Base-by-base conservation (phyloP, 2,329 filamentous ascomycete species). In the Penicillium sp. region DNA sequence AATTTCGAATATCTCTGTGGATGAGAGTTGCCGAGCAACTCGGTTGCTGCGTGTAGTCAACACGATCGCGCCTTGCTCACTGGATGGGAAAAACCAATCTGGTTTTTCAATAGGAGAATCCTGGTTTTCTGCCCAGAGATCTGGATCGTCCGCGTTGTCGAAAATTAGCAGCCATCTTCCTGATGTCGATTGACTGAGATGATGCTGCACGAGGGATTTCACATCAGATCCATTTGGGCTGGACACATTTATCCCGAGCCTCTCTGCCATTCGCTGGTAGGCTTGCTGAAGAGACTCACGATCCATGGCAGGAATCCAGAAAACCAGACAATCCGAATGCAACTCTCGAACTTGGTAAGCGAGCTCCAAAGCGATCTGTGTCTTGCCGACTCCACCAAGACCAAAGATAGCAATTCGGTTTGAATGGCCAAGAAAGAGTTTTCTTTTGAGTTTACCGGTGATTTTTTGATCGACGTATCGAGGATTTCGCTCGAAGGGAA, bases 111-210 rank as follows among this genome's bases (percentile, higher is more conserved):
- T 1, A 2, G 54, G 22, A 5, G 50, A 47, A 36, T 14, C 14
- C 21, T 46, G 4, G 10, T 10, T 50, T 7, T n/a, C 39, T 6
- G 32, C 31, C 64, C 61, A 68, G 44, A 64, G 57, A 3, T 62
- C 53, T 4, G 60, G 31, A 41, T 68, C 63, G 39, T 72, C 68
- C 0, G 62, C 66, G 49, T 71, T 72, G 22, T 72, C 68, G 40
- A 68, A 45, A 11, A 72, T 60, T 0, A 71, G 27, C 11, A 72
- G 40, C 69, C 68, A 71, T 4, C 51, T 39, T 0, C 63, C 60
- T 3, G 44, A 45, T 2, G 13, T 36, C 7, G 57, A 27, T 1
- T 56, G 31, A 5, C 49, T 63, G 1, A 70, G 48, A 36, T 62
- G 32, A 2, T 11, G 38, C 22, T 62, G 51, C 0, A 68, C 56